These are phyloP conservation scores for Dendrobium chrysotoxum DNA, from an alignment of 106 monocot genomes.

Conservation along the genomic window DNA sequence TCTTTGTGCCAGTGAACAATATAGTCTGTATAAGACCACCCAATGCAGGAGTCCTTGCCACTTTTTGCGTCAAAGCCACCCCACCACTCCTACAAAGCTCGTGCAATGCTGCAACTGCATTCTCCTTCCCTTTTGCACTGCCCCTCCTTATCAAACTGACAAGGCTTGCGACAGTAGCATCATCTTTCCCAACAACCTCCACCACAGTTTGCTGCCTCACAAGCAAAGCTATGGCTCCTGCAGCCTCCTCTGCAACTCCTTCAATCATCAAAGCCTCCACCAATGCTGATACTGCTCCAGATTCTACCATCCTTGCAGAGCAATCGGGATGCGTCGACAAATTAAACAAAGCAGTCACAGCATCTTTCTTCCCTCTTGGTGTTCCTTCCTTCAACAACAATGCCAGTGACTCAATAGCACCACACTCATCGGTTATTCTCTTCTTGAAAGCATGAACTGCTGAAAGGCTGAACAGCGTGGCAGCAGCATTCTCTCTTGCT, in stretches of 20 bases:
- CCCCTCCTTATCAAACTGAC: slow-evolving; percentile 41
- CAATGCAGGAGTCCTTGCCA: slow-evolving; percentile 31
- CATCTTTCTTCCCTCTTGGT: slow-evolving; percentile 53
- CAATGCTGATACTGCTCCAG: slow-evolving; percentile 37
- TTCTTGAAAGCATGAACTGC: slow-evolving; percentile 45
- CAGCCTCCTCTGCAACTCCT: slow-evolving; percentile 52
- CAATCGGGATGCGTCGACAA: slow-evolving; percentile 37
- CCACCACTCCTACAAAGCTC: slow-evolving; percentile 53
- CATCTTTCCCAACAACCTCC: slow-evolving; percentile 16
- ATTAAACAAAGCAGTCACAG: slow-evolving; percentile 56
- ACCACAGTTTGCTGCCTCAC: slow-evolving; percentile 24
- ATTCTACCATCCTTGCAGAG: slow-evolving; percentile 22
- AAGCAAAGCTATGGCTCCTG: slow-evolving; percentile 46
- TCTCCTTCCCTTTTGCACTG: slow-evolving; percentile 54
- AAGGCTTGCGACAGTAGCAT: slow-evolving; percentile 11
- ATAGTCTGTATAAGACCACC: slow-evolving; percentile 33
- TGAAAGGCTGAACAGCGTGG: slow-evolving; percentile 60
- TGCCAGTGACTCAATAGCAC: slow-evolving; percentile 28
- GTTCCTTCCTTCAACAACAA: slow-evolving; percentile 40
- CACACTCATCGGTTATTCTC: slow-evolving; percentile 34
- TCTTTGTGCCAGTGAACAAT: slow-evolving; percentile 45
- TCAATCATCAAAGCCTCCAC: slow-evolving; percentile 31
- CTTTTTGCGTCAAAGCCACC: slow-evolving; percentile 16
- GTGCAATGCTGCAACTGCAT: slow-evolving; percentile 44
- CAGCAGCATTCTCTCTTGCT: slow-evolving; percentile 59